These are phyloP conservation scores for Ascosphaera acerosa DNA, from an alignment of 2,329 filamentous ascomycete genomes.

Conservation along the genomic window DNA sequence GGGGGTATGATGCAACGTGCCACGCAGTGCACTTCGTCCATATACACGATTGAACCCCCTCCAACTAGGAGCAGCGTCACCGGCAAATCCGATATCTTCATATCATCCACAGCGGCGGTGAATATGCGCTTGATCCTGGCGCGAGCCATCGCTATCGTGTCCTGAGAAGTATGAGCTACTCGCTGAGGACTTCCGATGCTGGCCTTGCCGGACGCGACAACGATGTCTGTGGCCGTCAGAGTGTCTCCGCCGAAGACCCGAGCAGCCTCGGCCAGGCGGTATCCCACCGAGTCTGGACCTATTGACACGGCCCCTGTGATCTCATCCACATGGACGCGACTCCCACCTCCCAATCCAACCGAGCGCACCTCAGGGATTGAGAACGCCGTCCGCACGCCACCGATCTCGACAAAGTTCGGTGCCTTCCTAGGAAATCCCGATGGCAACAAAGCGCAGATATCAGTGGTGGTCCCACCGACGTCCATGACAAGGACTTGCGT, in stretches of 20 bases:
- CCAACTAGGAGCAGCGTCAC: slow-evolving; percentile 31
- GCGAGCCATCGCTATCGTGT: slow-evolving; percentile 8
- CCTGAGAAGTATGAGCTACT: slow-evolving; percentile 6
- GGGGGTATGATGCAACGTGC: slow-evolving; percentile 26
- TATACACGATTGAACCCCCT: slow-evolving; percentile 29
- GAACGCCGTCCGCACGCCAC: slow-evolving; percentile 38
- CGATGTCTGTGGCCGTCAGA: slow-evolving; percentile 34
- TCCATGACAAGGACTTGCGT: slow-evolving; percentile 28
- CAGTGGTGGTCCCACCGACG: slow-evolving; percentile 40
- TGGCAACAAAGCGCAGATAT: slow-evolving; percentile 33
- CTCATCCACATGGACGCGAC: slow-evolving; percentile 15
- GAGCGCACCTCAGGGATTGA: slow-evolving; percentile 30
- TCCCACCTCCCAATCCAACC: slow-evolving; percentile 32
- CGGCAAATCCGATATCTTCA: slow-evolving; percentile 29
- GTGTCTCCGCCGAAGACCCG: slow-evolving; percentile 30
- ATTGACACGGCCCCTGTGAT: slow-evolving; percentile 19
- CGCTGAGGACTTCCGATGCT: slow-evolving; percentile 8
- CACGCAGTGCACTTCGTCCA: slow-evolving; percentile 24
- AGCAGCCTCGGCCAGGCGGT: slow-evolving; percentile 28
- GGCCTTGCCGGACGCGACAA: slow-evolving; percentile 14
- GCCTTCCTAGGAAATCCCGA: slow-evolving; percentile 39
- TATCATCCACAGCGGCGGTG: slow-evolving; percentile 27
- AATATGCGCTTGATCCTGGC: slow-evolving; percentile 22
- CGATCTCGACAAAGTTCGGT: slow-evolving; percentile 35
- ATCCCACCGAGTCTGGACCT: slow-evolving; percentile 37